Evolutionary conservation across 2,329 filamentous ascomycete genomes (phyloP), one percentile per base, ranked within the genome.

Genomic region (Bipolaris cookei): DNA sequence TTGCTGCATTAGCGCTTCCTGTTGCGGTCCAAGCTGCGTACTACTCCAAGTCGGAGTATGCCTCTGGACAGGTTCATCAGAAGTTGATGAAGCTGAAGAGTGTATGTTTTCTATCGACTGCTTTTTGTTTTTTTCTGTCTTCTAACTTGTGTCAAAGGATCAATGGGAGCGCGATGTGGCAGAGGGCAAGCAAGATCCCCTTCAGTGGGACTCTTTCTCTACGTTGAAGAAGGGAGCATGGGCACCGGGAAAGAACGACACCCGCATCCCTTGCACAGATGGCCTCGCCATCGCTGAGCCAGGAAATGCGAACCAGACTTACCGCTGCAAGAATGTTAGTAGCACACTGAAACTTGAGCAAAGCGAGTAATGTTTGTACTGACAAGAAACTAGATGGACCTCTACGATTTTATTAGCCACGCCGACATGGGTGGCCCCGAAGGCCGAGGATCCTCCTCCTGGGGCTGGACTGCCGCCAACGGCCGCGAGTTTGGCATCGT

Each of bases 391-490:
- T 54, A 70, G 74, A 77, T 84, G n/a, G 83, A 86, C 60, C 77
- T 85, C 1, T 83, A 85, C 66, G 81, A 83, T 66, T 86, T 86
- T 70, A 71, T 83, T 28, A 80, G 78, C 54, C 84, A 86, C 59
- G 78, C 79, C 8, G 80, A 81, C 34, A 78, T 86, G 8, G 84
- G 83, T 13, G 81, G 79, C 53, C 64, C 64, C 34, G 69, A 68
- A 47, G 77, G 76, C 18, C 70, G 71, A 41, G 78, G 78, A 23
- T 77, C 75, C 8, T 77, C 75, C 3, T 81, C 79, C 0, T 84
- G 82, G 82, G 83, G 83, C 8, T 84, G 83, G 82, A 80, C 79
- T 0, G 77, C 81, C 23, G 72, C 76, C 2, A 77, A 80, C 38
- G 82, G 82, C 21, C 81, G 83, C 13, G 83, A 85, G 63, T 84